Evolutionary conservation across 371 early-diverging fungal species (phyloP), one percentile per base, ranked within the genome.

Genomic region (Mortierella sp.): DNA sequence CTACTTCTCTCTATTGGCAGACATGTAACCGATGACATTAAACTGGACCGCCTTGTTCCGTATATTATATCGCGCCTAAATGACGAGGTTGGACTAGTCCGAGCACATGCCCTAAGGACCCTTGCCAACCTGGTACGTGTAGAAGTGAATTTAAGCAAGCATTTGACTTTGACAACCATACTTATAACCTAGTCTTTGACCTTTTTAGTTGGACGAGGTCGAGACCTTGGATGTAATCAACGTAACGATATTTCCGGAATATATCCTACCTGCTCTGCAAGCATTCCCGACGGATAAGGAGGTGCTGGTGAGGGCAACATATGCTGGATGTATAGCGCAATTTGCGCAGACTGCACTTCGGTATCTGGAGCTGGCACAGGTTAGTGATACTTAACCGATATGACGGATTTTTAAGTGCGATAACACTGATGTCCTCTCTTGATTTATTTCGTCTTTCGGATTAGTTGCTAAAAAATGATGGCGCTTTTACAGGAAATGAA

Each of bases 161-260:
- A n/a, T 19, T 4, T 15, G 21, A 15, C 15, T 19, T 41, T 28
- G 27, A 30, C 6, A 41, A 39, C 31, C 27, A 53, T 21, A 31
- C 27, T 62, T 2, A 55, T 34, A 11, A 9, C 30, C 7, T 24
- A 43, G 8, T 43, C 32, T 32, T 26, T 43, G 7, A 28, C 43
- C 0, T n/a, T 27, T 28, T 0, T 41, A 93, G 92, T 79, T 97
- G n/a, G 79, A 84, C 23, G 87, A 86, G 61, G 90, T 96, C 7
- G 89, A 92, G 52, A 86, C 87, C 0, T 85, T 97, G 17, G 88
- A 92, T 11, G 88, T 93, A 2, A 90, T 90, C 51, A 95, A 97
- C 69, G 90, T 90, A 17, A 87, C 88, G 15, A 90, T 98, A 6
- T 97, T 96, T 58, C 92, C 92, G 17, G 96, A 96, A 64, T 96